A percentile compares a stretch with the other conserved stretches of the same genome.
Evolutionary conservation across 495 filamentous ascomycete genomes (phyloP).

Genomic region (Echria macrotheca): DNA sequence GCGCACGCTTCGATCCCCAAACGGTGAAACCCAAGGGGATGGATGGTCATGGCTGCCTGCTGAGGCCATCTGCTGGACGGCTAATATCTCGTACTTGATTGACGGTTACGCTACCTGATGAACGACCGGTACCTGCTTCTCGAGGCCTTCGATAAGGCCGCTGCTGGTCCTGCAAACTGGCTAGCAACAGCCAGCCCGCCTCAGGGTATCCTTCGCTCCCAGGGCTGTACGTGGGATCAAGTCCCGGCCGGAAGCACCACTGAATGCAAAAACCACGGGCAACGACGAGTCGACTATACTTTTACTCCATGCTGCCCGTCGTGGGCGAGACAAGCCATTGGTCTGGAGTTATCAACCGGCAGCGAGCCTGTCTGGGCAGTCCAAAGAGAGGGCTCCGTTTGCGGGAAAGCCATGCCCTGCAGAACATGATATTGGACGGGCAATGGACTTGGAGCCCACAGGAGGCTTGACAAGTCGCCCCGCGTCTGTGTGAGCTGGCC

Average conservation of each 20-base stretch:
- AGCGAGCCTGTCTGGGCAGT: no score
- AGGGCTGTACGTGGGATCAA: no score
- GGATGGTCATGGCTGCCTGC: not conserved
- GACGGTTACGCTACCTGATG: not conserved
- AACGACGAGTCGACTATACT: no score
- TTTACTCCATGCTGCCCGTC: no score
- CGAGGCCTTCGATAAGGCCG: constrained; percentile 3
- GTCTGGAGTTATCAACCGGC: no score
- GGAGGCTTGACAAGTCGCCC: constrained; percentile 26
- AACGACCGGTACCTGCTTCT: constrained; percentile 21
- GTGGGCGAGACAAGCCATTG: no score
- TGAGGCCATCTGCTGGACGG: not conserved
- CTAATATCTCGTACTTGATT: not conserved
- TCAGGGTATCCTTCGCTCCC: no score
- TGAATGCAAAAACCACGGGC: no score
- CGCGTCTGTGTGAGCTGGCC: constrained; percentile 19
- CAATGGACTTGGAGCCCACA: constrained; percentile 22
- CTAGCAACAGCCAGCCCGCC: no score
- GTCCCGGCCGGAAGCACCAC: no score
- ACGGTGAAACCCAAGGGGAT: not conserved
- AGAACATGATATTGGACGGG: constrained; percentile 19
- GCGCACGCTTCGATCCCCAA: not conserved
- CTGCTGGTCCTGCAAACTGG: constrained; percentile 1
- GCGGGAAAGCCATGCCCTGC: constrained; percentile 19
- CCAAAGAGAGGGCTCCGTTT: no score